A percentile compares a stretch with the other conserved stretches of the same genome.
These are phyloP conservation scores for Rugonectria rugulosa DNA, from an alignment of 2,329 filamentous ascomycete species.

Conservation along the genomic window DNA sequence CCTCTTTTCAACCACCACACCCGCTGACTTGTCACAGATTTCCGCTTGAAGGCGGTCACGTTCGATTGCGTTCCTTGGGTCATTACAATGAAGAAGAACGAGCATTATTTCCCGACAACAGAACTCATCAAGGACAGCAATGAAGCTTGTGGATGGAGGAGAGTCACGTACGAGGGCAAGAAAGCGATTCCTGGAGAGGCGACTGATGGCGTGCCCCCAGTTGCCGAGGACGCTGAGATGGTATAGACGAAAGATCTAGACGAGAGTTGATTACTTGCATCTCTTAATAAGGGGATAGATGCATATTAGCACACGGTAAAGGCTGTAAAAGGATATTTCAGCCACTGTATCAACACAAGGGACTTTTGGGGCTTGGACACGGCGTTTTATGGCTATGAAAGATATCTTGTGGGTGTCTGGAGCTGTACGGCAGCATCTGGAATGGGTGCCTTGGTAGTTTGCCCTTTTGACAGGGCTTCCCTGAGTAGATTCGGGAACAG, in stretches of 20 bases:
- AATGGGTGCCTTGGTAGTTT: slow-evolving; percentile 5
- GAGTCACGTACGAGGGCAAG: slow-evolving; percentile 67
- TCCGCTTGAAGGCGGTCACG: slow-evolving; percentile 95
- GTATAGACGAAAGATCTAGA: slow-evolving; percentile 39
- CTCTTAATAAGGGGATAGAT: background rate
- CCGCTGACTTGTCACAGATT: slow-evolving; percentile 65
- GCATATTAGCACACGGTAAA: background rate
- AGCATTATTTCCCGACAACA: slow-evolving; percentile 86
- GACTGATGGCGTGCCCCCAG: slow-evolving; percentile 54
- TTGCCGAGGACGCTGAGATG: slow-evolving; percentile 53
- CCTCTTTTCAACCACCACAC: background rate
- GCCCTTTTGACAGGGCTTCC: slow-evolving; percentile 8
- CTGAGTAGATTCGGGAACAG: slow-evolving; percentile 10
- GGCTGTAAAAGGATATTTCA: slow-evolving; percentile 2
- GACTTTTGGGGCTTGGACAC: slow-evolving; percentile 32
- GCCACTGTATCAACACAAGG: slow-evolving; percentile 18
- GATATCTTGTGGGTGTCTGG: slow-evolving; percentile 43
- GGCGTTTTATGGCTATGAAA: slow-evolving; percentile 49
- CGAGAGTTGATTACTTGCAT: background rate
- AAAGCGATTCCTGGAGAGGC: slow-evolving; percentile 62
- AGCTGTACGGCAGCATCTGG: slow-evolving; percentile 39
- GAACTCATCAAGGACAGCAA: slow-evolving; percentile 72
- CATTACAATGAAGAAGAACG: slow-evolving; percentile 99
- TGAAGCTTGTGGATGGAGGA: slow-evolving; percentile 68
- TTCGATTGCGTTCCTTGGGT: slow-evolving; percentile 99